Conservation (phyloP, 106 monocot genomes). For the Vanilla planifolia region DNA sequence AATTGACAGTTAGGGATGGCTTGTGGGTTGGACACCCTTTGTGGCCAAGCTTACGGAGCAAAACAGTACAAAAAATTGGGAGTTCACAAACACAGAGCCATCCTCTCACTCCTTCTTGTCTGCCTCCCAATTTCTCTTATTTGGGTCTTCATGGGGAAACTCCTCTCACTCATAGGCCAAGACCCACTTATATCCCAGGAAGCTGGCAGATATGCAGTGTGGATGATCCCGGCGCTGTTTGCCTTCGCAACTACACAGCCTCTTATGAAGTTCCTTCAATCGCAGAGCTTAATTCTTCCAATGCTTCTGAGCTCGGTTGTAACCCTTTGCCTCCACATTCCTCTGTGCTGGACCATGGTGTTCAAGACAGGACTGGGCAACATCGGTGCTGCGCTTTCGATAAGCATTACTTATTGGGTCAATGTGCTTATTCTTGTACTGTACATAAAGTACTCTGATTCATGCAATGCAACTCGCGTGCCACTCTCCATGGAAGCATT, state of each 20-base stretch:
- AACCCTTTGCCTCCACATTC: conserved; percentile 43
- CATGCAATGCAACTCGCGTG: conserved; percentile 48
- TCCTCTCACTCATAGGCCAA: conserved; percentile 47
- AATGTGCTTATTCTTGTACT: conserved; percentile 53
- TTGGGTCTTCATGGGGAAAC: conserved; percentile 46
- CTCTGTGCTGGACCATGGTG: conserved; percentile 69
- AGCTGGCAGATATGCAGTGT: conserved; percentile 46
- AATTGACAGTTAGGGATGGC: conserved; percentile 57
- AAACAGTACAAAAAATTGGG: conserved; percentile 50
- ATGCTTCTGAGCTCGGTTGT: conserved; percentile 34
- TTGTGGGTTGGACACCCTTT: conserved; percentile 58
- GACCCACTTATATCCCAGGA: conserved; percentile 46
- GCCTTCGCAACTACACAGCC: conserved; percentile 41
- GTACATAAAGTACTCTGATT: conserved; percentile 49
- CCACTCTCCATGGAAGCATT: conserved; percentile 49
- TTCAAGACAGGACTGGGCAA: conserved; percentile 52
- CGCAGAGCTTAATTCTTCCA: conserved; percentile 55
- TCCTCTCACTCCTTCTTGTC: conserved; percentile 39
- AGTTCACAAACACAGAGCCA: conserved; percentile 50
- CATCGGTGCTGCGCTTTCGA: conserved; percentile 66
- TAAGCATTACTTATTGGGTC: conserved; percentile 62
- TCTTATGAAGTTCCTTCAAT: conserved; percentile 53
- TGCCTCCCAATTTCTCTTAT: conserved; percentile 46
- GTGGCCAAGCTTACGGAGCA: conserved; percentile 67
- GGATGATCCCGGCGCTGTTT: conserved; percentile 45